Evolutionary conservation across 441 rosid genomes (phyloP).

Genomic region (Populus hybrid): DNA sequence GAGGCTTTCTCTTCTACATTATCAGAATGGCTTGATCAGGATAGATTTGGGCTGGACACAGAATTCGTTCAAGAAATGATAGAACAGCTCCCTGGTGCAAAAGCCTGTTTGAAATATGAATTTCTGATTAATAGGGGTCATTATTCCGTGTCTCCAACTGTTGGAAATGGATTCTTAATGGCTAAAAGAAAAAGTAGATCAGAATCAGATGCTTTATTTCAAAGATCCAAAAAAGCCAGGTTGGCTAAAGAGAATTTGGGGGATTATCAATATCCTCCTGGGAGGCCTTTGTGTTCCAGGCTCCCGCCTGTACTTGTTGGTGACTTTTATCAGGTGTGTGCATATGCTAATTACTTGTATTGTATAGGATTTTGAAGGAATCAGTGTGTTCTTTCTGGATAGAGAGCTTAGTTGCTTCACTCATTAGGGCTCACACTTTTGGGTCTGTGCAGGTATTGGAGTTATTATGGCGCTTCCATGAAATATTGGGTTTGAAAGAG

Average conservation of each 20-base stretch:
- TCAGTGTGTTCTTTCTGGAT: constrained; percentile 10
- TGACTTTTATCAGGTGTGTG: constrained; percentile 84
- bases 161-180: constrained; percentile 63
- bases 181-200: constrained; percentile 48
- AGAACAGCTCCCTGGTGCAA: constrained; percentile 76
- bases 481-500: constrained; percentile 65
- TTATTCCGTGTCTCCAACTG: constrained; percentile 41
- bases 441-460: constrained; percentile 68
- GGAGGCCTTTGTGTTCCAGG: constrained; percentile 61
- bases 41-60: constrained; percentile 89
- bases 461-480: constrained; percentile 71
- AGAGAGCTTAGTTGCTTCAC: constrained; percentile 1
- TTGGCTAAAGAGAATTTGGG: constrained; percentile 34
- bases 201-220: constrained; percentile 38
- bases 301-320: constrained; percentile 81
- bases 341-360: constrained; percentile 13
- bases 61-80: constrained; percentile 91
- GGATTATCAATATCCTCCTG: constrained; percentile 49
- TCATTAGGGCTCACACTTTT: constrained; percentile 19
- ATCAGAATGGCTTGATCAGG: constrained; percentile 76
- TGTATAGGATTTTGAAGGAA: constrained; percentile 9
- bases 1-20: constrained; percentile 43
- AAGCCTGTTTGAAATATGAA: constrained; percentile 65
- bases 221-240: constrained; percentile 46
- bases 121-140: constrained; percentile 54